phyloP scores from a whole-genome alignment of 2,329 filamentous ascomycete genomes.

The Graphilbum sp. region DNA sequence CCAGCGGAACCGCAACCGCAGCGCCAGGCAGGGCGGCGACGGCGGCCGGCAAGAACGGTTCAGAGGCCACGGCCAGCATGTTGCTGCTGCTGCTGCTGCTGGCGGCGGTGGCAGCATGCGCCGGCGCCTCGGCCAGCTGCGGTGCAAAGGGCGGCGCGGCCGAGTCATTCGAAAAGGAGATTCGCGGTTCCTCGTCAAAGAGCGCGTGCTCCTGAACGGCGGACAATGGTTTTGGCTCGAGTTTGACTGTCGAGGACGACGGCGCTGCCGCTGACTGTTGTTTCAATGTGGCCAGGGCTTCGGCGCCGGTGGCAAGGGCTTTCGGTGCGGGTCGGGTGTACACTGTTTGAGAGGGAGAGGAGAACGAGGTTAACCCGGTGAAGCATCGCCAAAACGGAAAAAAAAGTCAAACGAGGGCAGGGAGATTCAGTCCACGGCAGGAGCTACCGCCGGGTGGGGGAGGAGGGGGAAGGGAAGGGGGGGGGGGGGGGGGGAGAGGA shows the following conservation, averaged over 20 bases:
- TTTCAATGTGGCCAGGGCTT: constrained; percentile 8
- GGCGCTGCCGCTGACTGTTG: background rate
- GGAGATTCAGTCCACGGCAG: background rate
- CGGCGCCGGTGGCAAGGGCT: constrained; percentile 10
- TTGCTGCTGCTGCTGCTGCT: no score
- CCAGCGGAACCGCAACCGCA: no score
- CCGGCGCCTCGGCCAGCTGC: no score
- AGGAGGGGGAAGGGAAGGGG: no score
- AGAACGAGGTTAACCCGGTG: background rate
- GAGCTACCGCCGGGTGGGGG: background rate
- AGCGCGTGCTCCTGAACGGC: background rate
- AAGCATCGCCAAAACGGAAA: background rate
- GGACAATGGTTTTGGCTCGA: constrained; percentile 8
- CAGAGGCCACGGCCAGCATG: no score
- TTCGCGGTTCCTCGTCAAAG: no score
- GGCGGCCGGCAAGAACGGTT: no score
- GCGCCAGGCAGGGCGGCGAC: no score
- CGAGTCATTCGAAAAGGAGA: no score
- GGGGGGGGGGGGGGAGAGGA: no score
- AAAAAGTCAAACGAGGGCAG: background rate
- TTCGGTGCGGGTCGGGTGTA: constrained; percentile 45
- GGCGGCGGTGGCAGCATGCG: no score
- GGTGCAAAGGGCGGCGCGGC: background rate
- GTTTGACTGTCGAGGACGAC: background rate
- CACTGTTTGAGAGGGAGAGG: constrained; percentile 22